phyloP scores from a whole-genome alignment of 495 filamentous ascomycete species.

The Aspergillus ostianus region DNA sequence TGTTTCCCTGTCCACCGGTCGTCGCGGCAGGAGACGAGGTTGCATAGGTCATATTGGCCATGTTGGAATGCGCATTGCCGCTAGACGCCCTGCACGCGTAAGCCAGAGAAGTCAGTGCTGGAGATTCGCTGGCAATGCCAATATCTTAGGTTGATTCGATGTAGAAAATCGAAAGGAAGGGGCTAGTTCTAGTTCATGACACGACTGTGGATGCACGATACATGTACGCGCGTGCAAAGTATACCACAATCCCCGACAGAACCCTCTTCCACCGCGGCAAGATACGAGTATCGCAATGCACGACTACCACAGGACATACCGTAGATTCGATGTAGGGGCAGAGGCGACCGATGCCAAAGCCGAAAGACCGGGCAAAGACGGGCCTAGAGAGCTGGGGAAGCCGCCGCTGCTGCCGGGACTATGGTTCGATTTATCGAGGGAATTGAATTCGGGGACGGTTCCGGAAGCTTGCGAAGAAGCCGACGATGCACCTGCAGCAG shows the following conservation, averaged over 20 bases:
- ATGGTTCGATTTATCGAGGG: slow-evolving; percentile 24
- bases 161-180: background rate
- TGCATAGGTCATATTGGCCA: slow-evolving; percentile 59
- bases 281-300: background rate
- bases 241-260: background rate
- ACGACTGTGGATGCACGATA: background rate
- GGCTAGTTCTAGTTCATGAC: background rate
- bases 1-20: slow-evolving; percentile 62
- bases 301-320: slow-evolving; percentile 48
- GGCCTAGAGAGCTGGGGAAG: slow-evolving; percentile 30
- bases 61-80: slow-evolving; percentile 48
- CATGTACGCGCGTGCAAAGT: background rate
- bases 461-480: slow-evolving; percentile 38
- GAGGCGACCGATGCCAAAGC: slow-evolving; percentile 63
- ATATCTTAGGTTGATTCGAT: background rate
- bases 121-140: background rate
- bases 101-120: slow-evolving; percentile 29
- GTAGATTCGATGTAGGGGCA: slow-evolving; percentile 60
- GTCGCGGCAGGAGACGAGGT: slow-evolving; percentile 68
- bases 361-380: slow-evolving; percentile 59
- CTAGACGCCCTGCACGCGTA: slow-evolving; percentile 44
- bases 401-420: slow-evolving; percentile 25
- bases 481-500: slow-evolving; percentile 31
- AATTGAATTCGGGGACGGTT: slow-evolving; percentile 34
- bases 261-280: background rate